Evolutionary conservation across 2,329 filamentous ascomycete species (phyloP).

Genomic region (Apiospora malaysiana): DNA sequence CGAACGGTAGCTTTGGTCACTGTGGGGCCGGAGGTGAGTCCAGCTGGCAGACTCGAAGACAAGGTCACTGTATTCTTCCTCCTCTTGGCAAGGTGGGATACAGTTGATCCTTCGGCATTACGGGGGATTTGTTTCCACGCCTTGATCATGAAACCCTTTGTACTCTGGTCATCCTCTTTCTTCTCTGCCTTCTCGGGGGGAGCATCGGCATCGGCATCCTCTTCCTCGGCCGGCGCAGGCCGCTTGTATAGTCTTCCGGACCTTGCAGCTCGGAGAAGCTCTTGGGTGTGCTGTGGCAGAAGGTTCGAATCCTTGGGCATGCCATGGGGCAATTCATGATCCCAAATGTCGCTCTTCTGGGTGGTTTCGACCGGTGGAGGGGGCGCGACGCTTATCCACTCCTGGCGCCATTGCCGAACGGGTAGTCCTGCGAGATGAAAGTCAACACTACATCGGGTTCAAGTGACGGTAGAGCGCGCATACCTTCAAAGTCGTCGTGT

Average conservation of each 20-base stretch:
- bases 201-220: constrained; percentile 59
- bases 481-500: constrained; percentile 67
- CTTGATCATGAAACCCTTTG: constrained; percentile 60
- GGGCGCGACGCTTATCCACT: constrained; percentile 71
- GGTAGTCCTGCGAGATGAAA: constrained; percentile 71
- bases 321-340: constrained; percentile 73
- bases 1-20: constrained; percentile 82
- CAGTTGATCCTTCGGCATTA: constrained; percentile 57
- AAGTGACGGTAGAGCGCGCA: constrained; percentile 20
- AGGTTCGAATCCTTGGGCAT: constrained; percentile 89
- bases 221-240: constrained; percentile 65
- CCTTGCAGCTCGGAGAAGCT: constrained; percentile 80
- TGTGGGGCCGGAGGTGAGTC: constrained; percentile 56
- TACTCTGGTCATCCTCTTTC: constrained; percentile 65
- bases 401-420: constrained; percentile 87
- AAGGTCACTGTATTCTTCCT: constrained; percentile 66
- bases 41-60: constrained; percentile 56
- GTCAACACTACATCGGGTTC: constrained; percentile 4
- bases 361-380: constrained; percentile 67
- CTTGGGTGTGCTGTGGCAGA: constrained; percentile 79
- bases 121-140: constrained; percentile 68
- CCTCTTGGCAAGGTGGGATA: constrained; percentile 65
- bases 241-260: constrained; percentile 79
- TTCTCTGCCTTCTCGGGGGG: constrained; percentile 61
- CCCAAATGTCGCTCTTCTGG: constrained; percentile 71